Percentiles rank a stretch among this genome's conserved stretches.
Conservation (phyloP, 225 moss, liverwort and hornwort species). For the Anthoceros angustus region DNA sequence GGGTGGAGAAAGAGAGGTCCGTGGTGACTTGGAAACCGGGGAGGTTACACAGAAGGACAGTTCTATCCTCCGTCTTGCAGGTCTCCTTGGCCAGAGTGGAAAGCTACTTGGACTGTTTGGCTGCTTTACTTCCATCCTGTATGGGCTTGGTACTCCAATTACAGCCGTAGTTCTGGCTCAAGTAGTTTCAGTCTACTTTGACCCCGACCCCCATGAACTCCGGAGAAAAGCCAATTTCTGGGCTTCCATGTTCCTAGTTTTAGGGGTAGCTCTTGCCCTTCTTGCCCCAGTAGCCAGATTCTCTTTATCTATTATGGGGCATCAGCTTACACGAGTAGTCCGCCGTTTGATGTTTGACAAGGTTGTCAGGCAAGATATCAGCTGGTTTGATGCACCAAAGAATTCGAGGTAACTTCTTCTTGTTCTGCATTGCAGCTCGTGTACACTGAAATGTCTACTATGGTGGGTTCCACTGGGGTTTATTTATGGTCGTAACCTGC, state of each 20-base stretch:
- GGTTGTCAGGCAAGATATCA: slow-evolving; percentile 61
- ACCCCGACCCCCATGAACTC: slow-evolving; percentile 29
- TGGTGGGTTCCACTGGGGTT: not conserved
- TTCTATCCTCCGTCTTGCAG: slow-evolving; percentile 45
- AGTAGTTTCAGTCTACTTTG: slow-evolving; percentile 37
- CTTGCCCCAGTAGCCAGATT: slow-evolving; percentile 16
- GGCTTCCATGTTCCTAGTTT: slow-evolving; percentile 56
- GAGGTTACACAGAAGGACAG: slow-evolving; percentile 14
- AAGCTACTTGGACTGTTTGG: slow-evolving; percentile 30
- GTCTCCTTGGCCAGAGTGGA: slow-evolving; percentile 38
- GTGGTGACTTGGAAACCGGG: slow-evolving; percentile 18
- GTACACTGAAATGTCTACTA: not conserved
- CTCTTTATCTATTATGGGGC: slow-evolving; percentile 44
- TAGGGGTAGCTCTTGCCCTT: slow-evolving; percentile 29
- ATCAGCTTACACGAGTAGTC: slow-evolving; percentile 55
- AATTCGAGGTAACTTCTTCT: slow-evolving; percentile 44
- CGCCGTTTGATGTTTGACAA: slow-evolving; percentile 52
- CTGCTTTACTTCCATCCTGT: slow-evolving; percentile 26
- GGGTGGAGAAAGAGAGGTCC: slow-evolving; percentile 13
- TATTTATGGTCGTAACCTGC: not conserved
- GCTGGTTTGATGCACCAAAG: slow-evolving; percentile 67
- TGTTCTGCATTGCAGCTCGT: not conserved
- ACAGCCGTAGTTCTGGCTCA: slow-evolving; percentile 60
- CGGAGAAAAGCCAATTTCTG: slow-evolving; percentile 54
- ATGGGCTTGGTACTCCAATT: slow-evolving; percentile 42